Percentiles rank a stretch among this genome's conserved stretches.
Conservation (phyloP, 2,329 filamentous ascomycete species). For the Paracoccidioides lutzii region DNA sequence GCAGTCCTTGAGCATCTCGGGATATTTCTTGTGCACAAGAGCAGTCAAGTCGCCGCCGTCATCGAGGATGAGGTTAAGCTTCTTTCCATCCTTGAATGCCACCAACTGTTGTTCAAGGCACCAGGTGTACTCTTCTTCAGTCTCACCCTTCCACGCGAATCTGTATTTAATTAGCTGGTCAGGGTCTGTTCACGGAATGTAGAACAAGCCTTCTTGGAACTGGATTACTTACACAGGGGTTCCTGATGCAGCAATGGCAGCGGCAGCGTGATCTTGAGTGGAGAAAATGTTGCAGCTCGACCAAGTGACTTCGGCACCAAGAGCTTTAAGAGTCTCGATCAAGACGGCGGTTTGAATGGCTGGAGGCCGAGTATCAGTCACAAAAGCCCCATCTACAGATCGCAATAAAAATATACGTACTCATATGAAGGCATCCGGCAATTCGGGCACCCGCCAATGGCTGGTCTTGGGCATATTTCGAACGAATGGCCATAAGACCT, state of each 20-base stretch:
- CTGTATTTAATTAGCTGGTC: slow-evolving; percentile 16
- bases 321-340: slow-evolving; percentile 89
- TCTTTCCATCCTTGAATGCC: slow-evolving; percentile 93
- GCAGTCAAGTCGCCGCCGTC: slow-evolving; percentile 95
- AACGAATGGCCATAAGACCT: slow-evolving; percentile 88
- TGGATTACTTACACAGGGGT: slow-evolving; percentile 56
- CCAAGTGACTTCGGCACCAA: slow-evolving; percentile 98
- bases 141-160: slow-evolving; percentile 78
- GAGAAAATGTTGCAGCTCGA: slow-evolving; percentile 99
- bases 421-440: slow-evolving; percentile 98
- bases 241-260: slow-evolving; percentile 87
- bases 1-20: slow-evolving; percentile 95
- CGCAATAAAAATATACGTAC: slow-evolving; percentile 32
- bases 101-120: slow-evolving; percentile 96
- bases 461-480: slow-evolving; percentile 85
- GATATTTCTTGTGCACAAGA: slow-evolving; percentile 96
- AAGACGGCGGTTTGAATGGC: slow-evolving; percentile 98
- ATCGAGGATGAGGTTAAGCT: slow-evolving; percentile 97
- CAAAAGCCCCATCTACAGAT: slow-evolving; percentile 3
- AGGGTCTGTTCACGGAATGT: neutral
- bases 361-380: slow-evolving; percentile 19
- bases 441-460: slow-evolving; percentile 90
- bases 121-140: slow-evolving; percentile 99
- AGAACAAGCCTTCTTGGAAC: neutral
- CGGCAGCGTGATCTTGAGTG: slow-evolving; percentile 95